Evolutionary conservation across 805 yeast genomes (phyloP).

Genomic region (Teunomyces gatunensis): DNA sequence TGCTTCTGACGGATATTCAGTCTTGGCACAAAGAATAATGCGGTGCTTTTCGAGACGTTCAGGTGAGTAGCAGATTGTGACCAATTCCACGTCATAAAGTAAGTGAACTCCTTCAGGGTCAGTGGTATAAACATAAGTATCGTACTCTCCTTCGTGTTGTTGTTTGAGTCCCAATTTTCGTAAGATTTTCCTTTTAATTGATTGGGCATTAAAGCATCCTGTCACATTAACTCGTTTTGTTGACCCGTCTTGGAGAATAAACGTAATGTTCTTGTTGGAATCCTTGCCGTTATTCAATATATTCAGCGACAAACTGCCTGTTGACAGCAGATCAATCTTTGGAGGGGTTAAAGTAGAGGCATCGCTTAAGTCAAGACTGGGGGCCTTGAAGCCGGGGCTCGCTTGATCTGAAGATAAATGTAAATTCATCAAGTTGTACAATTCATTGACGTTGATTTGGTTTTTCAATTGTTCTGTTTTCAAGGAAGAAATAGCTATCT

Average conservation of each 20-base stretch:
- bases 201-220: constrained; percentile 78
- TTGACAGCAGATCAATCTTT: constrained; percentile 1
- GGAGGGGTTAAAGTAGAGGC: constrained; percentile 7
- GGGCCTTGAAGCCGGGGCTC: constrained; percentile 2
- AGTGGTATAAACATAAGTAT: constrained; percentile 53
- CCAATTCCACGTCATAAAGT: constrained; percentile 75
- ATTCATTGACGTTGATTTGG: constrained; percentile 23
- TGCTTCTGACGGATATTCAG: constrained; percentile 59
- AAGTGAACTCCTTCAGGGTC: constrained; percentile 28
- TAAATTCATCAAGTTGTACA: constrained; percentile 18
- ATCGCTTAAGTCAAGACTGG: not conserved
- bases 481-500: constrained; percentile 52
- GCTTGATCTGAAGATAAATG: constrained; percentile 10
- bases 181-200: constrained; percentile 68
- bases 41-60: constrained; percentile 70
- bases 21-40: constrained; percentile 62
- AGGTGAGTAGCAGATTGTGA: constrained; percentile 75
- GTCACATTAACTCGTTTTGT: constrained; percentile 65
- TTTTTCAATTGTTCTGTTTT: constrained; percentile 31
- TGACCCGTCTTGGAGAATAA: constrained; percentile 74
- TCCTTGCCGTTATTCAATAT: constrained; percentile 13
- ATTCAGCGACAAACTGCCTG: not conserved
- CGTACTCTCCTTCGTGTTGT: constrained; percentile 49
- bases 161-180: constrained; percentile 51
- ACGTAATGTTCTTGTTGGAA: constrained; percentile 47